Base-by-base conservation (phyloP, 2,329 filamentous ascomycete genomes). In the Trichoderma polysporum region DNA sequence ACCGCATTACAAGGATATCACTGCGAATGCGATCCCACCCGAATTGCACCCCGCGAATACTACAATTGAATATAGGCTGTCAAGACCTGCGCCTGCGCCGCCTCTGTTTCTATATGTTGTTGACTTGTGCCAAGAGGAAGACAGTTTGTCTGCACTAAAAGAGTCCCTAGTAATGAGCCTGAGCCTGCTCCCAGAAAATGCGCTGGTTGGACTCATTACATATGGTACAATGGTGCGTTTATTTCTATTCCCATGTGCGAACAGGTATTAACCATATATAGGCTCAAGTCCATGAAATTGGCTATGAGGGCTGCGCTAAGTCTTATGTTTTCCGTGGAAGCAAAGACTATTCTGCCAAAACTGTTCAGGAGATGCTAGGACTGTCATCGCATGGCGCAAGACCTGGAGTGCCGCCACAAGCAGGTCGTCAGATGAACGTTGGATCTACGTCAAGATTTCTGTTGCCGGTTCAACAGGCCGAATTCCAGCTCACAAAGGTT, bases 331-430 rank as follows among this genome's bases (percentile, higher is more conserved):
- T 99, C 85, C 89, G 94, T 66, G 95, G 95, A 45, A 97, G 90
- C 84, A 99, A 98, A 83, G 95, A 99, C 75, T 99, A 99, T 79
- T 86, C 90, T n/a, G 92, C 94, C 63, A 98, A 98, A 82, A 94
- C 98, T 78, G 93, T 99, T n/a, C 94, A 98, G 79, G 95, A 99
- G 76, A 99, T 99, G 95, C 89, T 99, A 59, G 95, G 94, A 31
- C 85, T 97, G 64, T 84, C 90, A 56, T 86, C 90, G 22, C 84
- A 91, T 27, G 88, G 88, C 39, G 79, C 93, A 70, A 89, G 95
- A 71, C 93, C 93, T 27, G 88, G 88, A 64, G 88, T 91, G 79
- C 89, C 89, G 70, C 87, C 88, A 70, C 89, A 91, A 73, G 90
- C 91, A 54, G 92, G 92, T 69, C 88, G 92, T 58, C 88, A 90